These are phyloP conservation scores for Ilex aquifolium DNA, from an alignment of 257 asterid species.

Conservation along the genomic window DNA sequence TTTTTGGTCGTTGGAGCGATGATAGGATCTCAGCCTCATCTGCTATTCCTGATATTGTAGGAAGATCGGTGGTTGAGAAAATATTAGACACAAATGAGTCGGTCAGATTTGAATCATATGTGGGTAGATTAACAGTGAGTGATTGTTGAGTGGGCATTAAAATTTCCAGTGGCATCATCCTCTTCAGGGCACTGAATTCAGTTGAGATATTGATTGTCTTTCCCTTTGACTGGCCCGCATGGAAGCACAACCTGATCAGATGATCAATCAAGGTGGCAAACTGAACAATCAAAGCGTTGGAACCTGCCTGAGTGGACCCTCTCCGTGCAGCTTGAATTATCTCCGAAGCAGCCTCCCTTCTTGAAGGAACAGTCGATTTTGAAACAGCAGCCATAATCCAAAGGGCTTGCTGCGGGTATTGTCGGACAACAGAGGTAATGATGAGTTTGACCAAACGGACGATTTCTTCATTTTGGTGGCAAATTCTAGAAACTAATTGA, in stretches of 20 bases:
- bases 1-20: conserved; percentile 95
- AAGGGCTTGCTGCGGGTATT: conserved; percentile 94
- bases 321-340: conserved; percentile 84
- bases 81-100: conserved; percentile 57
- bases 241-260: conserved; percentile 82
- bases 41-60: conserved; percentile 80
- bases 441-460: conserved; percentile 77
- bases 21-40: conserved; percentile 98
- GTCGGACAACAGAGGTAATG: conserved; percentile 77
- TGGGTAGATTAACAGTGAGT: conserved; percentile 76
- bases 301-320: conserved; percentile 58
- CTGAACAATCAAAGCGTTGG: conserved; percentile 66
- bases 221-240: conserved; percentile 84
- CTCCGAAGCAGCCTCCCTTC: conserved; percentile 96
- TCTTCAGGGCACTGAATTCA: conserved; percentile 89
- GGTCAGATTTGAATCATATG: conserved; percentile 40
- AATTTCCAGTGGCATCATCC: conserved; percentile 94
- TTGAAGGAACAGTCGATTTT: conserved; percentile 82
- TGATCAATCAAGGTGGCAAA: conserved; percentile 90
- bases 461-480: conserved; percentile 93
- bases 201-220: conserved; percentile 71
- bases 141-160: conserved; percentile 93
- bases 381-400: conserved; percentile 99
- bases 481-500: conserved; percentile 93
- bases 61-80: conserved; percentile 62